phyloP scores from a whole-genome alignment of 2,329 filamentous ascomycete species.

The Aspergillus sp. region DNA sequence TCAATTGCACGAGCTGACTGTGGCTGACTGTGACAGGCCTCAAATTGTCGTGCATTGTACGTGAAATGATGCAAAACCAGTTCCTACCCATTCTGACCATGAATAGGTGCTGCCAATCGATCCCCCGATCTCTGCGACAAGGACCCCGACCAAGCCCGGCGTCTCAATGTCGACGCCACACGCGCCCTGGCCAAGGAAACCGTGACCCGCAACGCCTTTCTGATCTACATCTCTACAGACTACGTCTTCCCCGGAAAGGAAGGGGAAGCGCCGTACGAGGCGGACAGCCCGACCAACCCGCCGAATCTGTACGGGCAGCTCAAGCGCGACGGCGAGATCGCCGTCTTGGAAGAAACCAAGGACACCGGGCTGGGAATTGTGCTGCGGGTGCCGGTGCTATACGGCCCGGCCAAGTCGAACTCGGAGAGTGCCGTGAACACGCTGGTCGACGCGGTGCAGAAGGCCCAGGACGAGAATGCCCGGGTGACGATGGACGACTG shows the following conservation, averaged over 20 bases:
- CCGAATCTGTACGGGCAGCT: slow-evolving; percentile 77
- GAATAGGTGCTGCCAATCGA: slow-evolving; percentile 79
- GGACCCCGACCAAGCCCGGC: slow-evolving; percentile 70
- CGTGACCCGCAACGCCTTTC: slow-evolving; percentile 48
- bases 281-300: slow-evolving; percentile 61
- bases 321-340: slow-evolving; percentile 69
- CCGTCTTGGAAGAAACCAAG: slow-evolving; percentile 61
- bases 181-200: slow-evolving; percentile 64
- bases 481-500: slow-evolving; percentile 81
- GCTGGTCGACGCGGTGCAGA: slow-evolving; percentile 73
- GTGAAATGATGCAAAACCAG: slow-evolving; percentile 22
- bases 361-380: slow-evolving; percentile 61
- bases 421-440: slow-evolving; percentile 80
- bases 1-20: neutral
- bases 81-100: neutral
- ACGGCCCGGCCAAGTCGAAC: slow-evolving; percentile 69
- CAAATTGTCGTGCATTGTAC: slow-evolving; percentile 78
- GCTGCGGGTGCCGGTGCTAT: slow-evolving; percentile 78
- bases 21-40: slow-evolving; percentile 51
- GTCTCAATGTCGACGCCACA: slow-evolving; percentile 72
- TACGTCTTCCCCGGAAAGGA: slow-evolving; percentile 75
- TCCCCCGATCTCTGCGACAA: slow-evolving; percentile 82
- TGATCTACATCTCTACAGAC: slow-evolving; percentile 68
- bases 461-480: slow-evolving; percentile 61
- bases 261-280: slow-evolving; percentile 81